These are phyloP conservation scores for Sphaerostilbella broomeana DNA, from an alignment of 2,329 filamentous ascomycete species.

Conservation along the genomic window DNA sequence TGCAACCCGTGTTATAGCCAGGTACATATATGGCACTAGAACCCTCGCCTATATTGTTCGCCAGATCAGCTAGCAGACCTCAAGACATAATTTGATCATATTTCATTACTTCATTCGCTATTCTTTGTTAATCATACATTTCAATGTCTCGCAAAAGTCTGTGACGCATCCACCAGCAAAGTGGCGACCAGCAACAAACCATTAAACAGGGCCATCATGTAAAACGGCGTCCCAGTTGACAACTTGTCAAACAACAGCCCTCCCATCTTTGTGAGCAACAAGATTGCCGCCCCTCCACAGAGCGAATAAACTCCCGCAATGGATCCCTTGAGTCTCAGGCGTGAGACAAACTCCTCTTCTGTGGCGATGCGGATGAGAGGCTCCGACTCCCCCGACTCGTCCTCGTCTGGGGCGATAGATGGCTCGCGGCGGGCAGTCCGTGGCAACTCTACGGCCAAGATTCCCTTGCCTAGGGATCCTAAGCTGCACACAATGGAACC, in stretches of 20 bases:
- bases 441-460: slow-evolving; percentile 50
- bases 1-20: no score
- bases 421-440: slow-evolving; percentile 20
- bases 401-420: slow-evolving; percentile 29
- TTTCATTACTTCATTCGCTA: neutral
- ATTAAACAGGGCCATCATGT: slow-evolving; percentile 90
- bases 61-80: no score
- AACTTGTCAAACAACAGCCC: slow-evolving; percentile 76
- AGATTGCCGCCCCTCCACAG: slow-evolving; percentile 80
- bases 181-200: slow-evolving; percentile 57
- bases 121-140: no score
- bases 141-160: slow-evolving; percentile 26
- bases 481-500: slow-evolving; percentile 93
- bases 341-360: slow-evolving; percentile 33
- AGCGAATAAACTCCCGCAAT: slow-evolving; percentile 93
- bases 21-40: no score
- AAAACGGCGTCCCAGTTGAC: slow-evolving; percentile 76
- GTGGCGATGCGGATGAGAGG: slow-evolving; percentile 31
- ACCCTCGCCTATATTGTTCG: no score
- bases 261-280: slow-evolving; percentile 85
- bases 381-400: slow-evolving; percentile 36
- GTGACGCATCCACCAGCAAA: slow-evolving; percentile 43
- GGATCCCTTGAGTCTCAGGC: slow-evolving; percentile 72
- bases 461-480: slow-evolving; percentile 76
- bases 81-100: neutral